phyloP scores from a whole-genome alignment of 2,329 filamentous ascomycete genomes.

The Fusarium verrucosum region DNA sequence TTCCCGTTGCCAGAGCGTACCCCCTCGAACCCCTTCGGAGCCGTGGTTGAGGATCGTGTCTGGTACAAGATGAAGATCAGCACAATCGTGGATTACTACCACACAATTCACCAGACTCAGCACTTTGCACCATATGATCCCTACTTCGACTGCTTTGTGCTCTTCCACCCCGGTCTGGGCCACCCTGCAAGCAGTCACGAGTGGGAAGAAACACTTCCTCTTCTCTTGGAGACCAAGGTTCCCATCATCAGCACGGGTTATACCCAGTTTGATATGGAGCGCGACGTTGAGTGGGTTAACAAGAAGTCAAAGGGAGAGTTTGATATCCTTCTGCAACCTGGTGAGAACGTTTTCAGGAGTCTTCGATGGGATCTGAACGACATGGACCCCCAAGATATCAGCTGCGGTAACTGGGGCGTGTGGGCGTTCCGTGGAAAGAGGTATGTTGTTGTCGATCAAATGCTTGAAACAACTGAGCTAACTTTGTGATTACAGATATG shows the following conservation, averaged over 20 bases:
- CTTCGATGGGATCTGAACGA: conserved; percentile 97
- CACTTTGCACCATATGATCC: conserved; percentile 95
- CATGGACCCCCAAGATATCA: conserved; percentile 90
- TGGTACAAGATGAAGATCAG: conserved; percentile 93
- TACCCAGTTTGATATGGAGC: conserved; percentile 92
- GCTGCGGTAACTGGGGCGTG: conserved; percentile 94
- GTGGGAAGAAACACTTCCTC: conserved; percentile 89
- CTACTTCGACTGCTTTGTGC: conserved; percentile 96
- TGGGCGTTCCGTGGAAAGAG: conserved; percentile 99
- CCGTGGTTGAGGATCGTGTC: conserved; percentile 91
- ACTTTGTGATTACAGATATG: conserved; percentile 58
- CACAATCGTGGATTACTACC: conserved; percentile 98
- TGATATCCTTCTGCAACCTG: conserved; percentile 88
- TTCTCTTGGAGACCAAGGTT: conserved; percentile 92
- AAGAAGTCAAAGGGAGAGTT: conserved; percentile 89
- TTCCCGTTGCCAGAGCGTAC: conserved; percentile 91
- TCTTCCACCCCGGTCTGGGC: conserved; percentile 96
- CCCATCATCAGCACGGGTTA: conserved; percentile 96
- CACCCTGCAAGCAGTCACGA: conserved; percentile 94
- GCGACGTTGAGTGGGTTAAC: conserved; percentile 89
- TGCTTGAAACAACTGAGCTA: background rate
- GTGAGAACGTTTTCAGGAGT: conserved; percentile 94
- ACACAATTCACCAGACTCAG: conserved; percentile 90
- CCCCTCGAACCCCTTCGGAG: conserved; percentile 87
- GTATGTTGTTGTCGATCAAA: conserved; percentile 61